Conservation (phyloP, 2,329 filamentous ascomycete genomes). For the Ceratocystis papillata region DNA sequence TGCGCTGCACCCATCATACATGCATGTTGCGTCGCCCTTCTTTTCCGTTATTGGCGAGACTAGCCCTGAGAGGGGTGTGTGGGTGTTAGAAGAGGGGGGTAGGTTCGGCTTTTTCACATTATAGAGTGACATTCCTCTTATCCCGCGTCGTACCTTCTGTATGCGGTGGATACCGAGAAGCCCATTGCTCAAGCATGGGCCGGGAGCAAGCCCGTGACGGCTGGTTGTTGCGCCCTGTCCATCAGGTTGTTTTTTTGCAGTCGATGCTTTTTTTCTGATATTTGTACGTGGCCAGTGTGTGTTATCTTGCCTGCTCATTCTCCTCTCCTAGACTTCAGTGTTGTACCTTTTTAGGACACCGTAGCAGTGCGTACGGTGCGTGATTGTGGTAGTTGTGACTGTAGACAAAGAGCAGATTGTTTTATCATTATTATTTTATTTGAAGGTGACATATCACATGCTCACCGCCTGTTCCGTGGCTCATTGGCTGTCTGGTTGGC, state of each 20-base stretch:
- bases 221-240: conserved; percentile 14
- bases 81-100: not conserved
- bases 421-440: not conserved
- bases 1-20: not conserved
- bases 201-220: conserved; percentile 1
- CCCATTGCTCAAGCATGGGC: conserved; percentile 2
- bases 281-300: not conserved
- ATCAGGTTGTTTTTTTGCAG: conserved; percentile 11
- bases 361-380: not conserved
- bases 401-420: not conserved
- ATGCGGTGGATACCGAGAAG: conserved; percentile 3
- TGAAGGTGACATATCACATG: conserved; percentile 12
- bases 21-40: not conserved
- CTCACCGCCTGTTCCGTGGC: conserved; percentile 8
- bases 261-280: not conserved
- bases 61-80: not conserved
- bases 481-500: not conserved
- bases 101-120: not conserved
- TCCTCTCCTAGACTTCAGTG: not conserved
- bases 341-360: not conserved
- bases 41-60: not conserved
- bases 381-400: not conserved
- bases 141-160: conserved; percentile 5
- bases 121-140: not conserved
- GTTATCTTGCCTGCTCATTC: not conserved